Base-by-base conservation (phyloP, 805 yeast genomes). In the Wickerhamomyces silvicola region DNA sequence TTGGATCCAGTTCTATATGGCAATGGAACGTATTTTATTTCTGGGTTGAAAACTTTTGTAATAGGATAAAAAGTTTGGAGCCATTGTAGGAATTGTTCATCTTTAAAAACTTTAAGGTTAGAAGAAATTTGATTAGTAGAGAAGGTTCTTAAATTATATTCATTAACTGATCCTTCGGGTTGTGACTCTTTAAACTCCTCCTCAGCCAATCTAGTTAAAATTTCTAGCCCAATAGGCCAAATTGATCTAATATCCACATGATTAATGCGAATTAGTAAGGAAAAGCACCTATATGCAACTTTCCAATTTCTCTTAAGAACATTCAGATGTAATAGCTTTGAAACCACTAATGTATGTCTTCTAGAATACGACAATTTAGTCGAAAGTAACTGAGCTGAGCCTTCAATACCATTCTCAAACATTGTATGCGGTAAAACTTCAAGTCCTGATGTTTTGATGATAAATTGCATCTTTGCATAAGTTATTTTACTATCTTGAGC, bases 151-250 rank as follows among this genome's bases (percentile, higher is more conserved):
- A 39, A 18, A 5, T 35, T 25, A 20, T 44, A 41, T 8, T 39
- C 45, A 12, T 32, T 19, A 2, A 30, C 22, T 3, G 21, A 18
- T 3, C 14, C 30, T n/a, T 35, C 37, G 3, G 35, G 41, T 10
- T 37, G 22, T 2, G 25, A 28, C 5, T 31, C 28, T 16, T 24
- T 32, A 12, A 24, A 30, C 11, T 40, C 28, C 30, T 39, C 29
- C 25, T 49, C 49, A 2, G 43, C 37, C 4, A 43, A 18, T 18
- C 46, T 40, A 6, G 38, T 36, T 15, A 80, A 46, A 5, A 80
- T 72, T 37, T 74, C 78, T 5, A 75, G 52, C 0, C 82, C 87
- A 1, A 78, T 22, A 0, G 81, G 71, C 88, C 88, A 81, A 9
- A 79, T 47, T 4, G 68, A 55, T 33, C 75, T 58, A 6, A 78